Evolutionary conservation across 108 stramenopile species (phyloP).

Genomic region (Ochromonas danica): DNA sequence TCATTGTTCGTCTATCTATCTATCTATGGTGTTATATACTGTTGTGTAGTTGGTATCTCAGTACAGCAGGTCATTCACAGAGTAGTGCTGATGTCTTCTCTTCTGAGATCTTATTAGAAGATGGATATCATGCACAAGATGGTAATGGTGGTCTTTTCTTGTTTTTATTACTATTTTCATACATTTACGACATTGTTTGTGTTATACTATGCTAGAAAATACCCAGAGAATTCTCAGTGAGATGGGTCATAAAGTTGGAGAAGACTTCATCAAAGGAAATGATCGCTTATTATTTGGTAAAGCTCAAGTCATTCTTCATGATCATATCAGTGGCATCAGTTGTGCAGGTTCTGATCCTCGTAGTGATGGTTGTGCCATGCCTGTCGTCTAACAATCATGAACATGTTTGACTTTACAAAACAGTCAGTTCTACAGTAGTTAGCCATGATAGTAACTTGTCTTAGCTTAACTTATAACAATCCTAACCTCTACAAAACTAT

Average conservation of each 20-base stretch:
- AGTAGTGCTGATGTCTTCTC: conserved; percentile 72
- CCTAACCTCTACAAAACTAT: too few species aligned
- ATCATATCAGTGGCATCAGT: conserved; percentile 66
- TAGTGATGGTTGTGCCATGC: conserved; percentile 86
- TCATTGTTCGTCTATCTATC: too few species aligned
- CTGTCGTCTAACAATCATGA: not conserved
- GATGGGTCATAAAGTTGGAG: conserved; percentile 11
- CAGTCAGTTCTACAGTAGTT: too few species aligned
- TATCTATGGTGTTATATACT: too few species aligned
- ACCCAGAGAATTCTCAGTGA: not conserved
- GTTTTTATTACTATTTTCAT: not conserved
- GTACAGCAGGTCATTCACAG: conserved; percentile 65
- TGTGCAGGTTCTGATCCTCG: conserved; percentile 90
- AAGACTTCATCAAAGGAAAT: conserved; percentile 59
- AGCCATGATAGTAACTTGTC: too few species aligned
- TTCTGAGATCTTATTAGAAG: conserved; percentile 53
- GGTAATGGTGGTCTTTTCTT: conserved; percentile 24
- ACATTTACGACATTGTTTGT: not conserved
- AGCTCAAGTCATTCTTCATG: conserved; percentile 74
- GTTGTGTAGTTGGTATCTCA: conserved; percentile 90
- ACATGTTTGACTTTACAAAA: too few species aligned
- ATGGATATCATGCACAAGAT: conserved; percentile 68
- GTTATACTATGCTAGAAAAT: not conserved
- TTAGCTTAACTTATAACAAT: too few species aligned
- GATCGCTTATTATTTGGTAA: conserved; percentile 76